Evolutionary conservation across 306 rosid species (phyloP).

Genomic region (Trifolium pratense): DNA sequence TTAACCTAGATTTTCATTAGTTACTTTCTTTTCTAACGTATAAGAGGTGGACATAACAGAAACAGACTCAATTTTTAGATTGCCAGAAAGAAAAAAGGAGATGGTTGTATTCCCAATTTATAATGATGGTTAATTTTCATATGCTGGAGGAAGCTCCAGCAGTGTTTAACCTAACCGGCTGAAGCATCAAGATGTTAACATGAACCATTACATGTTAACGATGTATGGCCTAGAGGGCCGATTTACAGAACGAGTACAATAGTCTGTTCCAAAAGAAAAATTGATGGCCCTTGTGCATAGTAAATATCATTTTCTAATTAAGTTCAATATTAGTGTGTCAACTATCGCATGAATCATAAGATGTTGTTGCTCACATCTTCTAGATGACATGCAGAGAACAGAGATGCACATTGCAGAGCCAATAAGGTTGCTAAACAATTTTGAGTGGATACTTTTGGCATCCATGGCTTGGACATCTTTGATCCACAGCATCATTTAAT

Average conservation of each 20-base stretch:
- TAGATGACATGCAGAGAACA: not conserved
- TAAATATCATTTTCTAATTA: not conserved
- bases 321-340: not conserved
- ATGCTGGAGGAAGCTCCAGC: not conserved
- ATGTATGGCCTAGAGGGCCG: no score
- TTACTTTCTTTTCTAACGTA: not conserved
- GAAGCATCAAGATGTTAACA: not conserved
- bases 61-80: not conserved
- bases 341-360: not conserved
- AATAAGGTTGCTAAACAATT: not conserved
- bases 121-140: not conserved
- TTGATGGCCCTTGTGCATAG: not conserved
- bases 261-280: slow-evolving; percentile 1
- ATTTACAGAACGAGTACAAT: not conserved
- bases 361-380: not conserved
- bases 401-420: not conserved
- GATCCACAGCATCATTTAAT: not conserved
- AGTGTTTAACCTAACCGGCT: not conserved
- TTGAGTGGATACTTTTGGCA: not conserved
- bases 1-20: not conserved
- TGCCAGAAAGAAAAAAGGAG: not conserved
- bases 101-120: not conserved
- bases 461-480: not conserved
- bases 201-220: not conserved
- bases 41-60: not conserved